Evolutionary conservation across 2,329 filamentous ascomycete species (phyloP), one percentile per base, ranked within the genome.

Genomic region (Colletotrichum sp.): DNA sequence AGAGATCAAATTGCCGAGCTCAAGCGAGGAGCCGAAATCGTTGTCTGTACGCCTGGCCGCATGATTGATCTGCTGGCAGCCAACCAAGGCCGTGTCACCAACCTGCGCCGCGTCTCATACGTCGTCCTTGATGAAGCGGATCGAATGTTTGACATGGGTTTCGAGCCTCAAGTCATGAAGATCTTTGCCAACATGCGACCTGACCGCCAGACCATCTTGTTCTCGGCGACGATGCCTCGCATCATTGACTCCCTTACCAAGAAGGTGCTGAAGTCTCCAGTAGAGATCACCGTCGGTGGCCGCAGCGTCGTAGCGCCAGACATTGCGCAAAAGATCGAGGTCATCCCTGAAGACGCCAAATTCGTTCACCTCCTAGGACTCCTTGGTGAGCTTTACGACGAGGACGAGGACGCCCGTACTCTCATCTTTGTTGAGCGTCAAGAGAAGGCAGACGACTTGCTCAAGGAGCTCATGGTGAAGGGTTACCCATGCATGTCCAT

Each of bases 81-180:
- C 68, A 99, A 98, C 82, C 94, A 95, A 78, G 96, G 96, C n/a
- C 92, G 96, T 77, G 96, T 98, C 12, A 98, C 96, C 15, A 98
- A 98, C 81, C 89, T 99, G 72, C 93, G 91, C 79, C 91, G 97
- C 78, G 95, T 98, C 15, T 97, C 95, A 0, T 99, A 98, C 83
- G 93, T 98, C 28, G 97, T 99, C 13, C 91, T 99, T 52, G 97
- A 99, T 82, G 97, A 99, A 86, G 97, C 97, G 64, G 97, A 99
- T 85, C 94, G 97, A 77, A 98, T 99, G 97, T 98, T 98, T 83
- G 97, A 99, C 84, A 98, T 99, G 97, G 97, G 97, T 16, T 99
- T 99, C 82, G 96, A 98, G 85, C 96, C 97, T 3, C 97, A 99
- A 84, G 96, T 99, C 70, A 97, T 97, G 92, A 98, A 98, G 85